Evolutionary conservation across 2,329 filamentous ascomycete genomes (phyloP), one percentile per base, ranked within the genome.

Genomic region (Orbilia ellipsospora): DNA sequence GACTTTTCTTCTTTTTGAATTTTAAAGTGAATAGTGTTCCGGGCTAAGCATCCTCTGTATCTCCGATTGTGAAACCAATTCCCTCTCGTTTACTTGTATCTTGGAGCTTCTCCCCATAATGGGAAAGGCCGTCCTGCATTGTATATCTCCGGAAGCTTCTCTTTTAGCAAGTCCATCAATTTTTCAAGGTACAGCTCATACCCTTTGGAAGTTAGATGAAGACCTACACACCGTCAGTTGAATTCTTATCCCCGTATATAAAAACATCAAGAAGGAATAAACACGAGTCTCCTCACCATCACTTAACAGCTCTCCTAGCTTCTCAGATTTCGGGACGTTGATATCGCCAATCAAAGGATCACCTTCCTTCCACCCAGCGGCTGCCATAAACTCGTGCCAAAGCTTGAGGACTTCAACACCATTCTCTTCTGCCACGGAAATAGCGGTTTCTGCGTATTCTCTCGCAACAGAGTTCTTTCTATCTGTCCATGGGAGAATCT

Each of bases 361-460:
- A 5, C 84, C 85, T 78, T 83, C 82, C 15, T 84, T 81, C 83
- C 87, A 89, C 0, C 85, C 86, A 1, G 85, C 84, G 54, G 87
- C 85, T 66, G 88, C 85, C 89, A 96, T 92, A 79, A 97, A 86
- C 0, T 88, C 88, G 75, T 88, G 87, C 88, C 92, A 96, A 1
- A 98, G 86, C 82, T 98, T 92, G 20, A 96, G 84, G 0, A 94
- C 86, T 0, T 88, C 85, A 2, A 94, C 79, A 5, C 83, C 81
- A 50, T 86, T 82, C 67, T 85, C 85, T 56, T 82, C 84, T 1
- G 87, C 90, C 0, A 91, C 84, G 61, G 90, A 85, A 73, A 89
- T 86, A 12, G 88, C 87, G 6, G 91, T 92, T 76, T 87, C 84
- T 0, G 88, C 89, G 80, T 86, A 97, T 82, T 81, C 85, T 82